These are phyloP conservation scores for Dryadomyces sulphureus DNA, from an alignment of 2,329 filamentous ascomycete species.

Conservation along the genomic window DNA sequence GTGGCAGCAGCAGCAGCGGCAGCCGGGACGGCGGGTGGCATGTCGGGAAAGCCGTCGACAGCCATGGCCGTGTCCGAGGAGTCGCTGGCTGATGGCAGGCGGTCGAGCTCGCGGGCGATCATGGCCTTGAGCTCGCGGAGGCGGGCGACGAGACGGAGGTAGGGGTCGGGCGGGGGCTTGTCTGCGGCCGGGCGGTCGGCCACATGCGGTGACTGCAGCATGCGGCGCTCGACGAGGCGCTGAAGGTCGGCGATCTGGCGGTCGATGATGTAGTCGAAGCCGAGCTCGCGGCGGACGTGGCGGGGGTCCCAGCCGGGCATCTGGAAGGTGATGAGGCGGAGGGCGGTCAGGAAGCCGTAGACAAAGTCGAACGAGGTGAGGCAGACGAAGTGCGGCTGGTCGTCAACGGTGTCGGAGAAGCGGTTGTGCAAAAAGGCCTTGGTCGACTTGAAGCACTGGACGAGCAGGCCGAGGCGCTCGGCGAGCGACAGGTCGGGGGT, in stretches of 20 bases:
- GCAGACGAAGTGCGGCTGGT: conserved; percentile 25
- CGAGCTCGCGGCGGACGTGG: conserved; percentile 21
- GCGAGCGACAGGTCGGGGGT: conserved; percentile 18
- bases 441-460: conserved; percentile 26
- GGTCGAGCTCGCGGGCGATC: conserved; percentile 9
- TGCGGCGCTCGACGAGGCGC: conserved; percentile 13
- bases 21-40: background rate
- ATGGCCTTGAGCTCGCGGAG: conserved; percentile 9
- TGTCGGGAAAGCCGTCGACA: background rate
- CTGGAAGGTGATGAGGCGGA: conserved; percentile 30
- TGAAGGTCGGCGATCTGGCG: conserved; percentile 18
- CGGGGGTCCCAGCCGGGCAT: conserved; percentile 30
- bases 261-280: conserved; percentile 17
- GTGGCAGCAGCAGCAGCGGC: background rate
- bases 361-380: conserved; percentile 31
- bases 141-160: conserved; percentile 10
- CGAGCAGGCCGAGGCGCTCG: conserved; percentile 30
- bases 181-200: too few relatives aligned
- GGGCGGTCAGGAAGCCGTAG: conserved; percentile 28
- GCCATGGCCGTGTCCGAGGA: background rate
- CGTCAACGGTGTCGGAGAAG: conserved; percentile 10
- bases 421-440: conserved; percentile 23
- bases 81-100: conserved; percentile 1
- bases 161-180: conserved; percentile 5
- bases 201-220: background rate